Percentiles rank a stretch among this genome's conserved stretches.
Evolutionary conservation across 306 rosid species (phyloP).

Genomic region (Cucurbita maxima): DNA sequence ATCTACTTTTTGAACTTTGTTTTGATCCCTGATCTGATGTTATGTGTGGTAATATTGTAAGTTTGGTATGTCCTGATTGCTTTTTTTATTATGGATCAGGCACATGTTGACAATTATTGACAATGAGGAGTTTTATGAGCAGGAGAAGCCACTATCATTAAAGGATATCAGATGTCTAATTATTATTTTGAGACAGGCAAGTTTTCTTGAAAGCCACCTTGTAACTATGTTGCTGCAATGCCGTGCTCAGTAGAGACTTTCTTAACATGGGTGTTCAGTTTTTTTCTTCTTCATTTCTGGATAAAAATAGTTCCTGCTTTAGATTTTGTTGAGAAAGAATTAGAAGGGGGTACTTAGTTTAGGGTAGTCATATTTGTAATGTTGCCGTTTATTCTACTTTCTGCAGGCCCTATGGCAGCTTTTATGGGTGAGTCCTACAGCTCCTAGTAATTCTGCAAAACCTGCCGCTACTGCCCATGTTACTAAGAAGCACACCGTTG

Average conservation of each 20-base stretch:
- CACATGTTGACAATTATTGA: constrained; percentile 87
- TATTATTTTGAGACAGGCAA: constrained; percentile 82
- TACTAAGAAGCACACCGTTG: constrained; percentile 46
- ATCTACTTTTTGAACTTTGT: background rate
- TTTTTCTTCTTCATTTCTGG: background rate
- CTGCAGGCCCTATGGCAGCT: constrained; percentile 96
- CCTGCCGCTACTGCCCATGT: constrained; percentile 19
- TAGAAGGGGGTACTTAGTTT: background rate
- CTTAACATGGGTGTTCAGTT: background rate
- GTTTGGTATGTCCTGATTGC: constrained; percentile 6
- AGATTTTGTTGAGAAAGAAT: background rate
- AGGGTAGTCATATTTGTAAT: background rate
- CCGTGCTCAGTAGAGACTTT: background rate
- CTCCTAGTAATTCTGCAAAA: constrained; percentile 37
- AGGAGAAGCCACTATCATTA: constrained; percentile 79
- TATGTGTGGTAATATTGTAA: constrained; percentile 6
- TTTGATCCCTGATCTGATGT: background rate
- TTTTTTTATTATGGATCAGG: constrained; percentile 36
- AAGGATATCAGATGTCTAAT: constrained; percentile 73
- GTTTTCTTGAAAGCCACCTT: constrained; percentile 10
- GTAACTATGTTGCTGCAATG: constrained; percentile 4
- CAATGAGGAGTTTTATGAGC: constrained; percentile 94
- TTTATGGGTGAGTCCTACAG: constrained; percentile 65
- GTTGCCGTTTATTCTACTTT: constrained; percentile 7
- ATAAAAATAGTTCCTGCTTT: background rate